Evolutionary conservation across 2,329 filamentous ascomycete genomes (phyloP).

Genomic region (Rhinocladiella mackenziei): DNA sequence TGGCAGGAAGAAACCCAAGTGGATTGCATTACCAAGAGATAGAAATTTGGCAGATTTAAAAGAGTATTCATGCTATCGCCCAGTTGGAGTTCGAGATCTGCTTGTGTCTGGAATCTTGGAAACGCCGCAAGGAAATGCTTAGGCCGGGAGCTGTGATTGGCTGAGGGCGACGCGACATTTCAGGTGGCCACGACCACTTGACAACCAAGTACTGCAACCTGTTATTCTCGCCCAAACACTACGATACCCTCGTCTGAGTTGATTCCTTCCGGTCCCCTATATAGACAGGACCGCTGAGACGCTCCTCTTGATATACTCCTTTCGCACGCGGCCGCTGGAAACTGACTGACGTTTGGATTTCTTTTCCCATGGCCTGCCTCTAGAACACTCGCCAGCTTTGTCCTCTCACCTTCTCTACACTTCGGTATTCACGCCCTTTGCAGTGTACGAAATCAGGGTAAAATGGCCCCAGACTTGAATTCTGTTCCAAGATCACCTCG

Average conservation of each 20-base stretch:
- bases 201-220: too few relatives aligned
- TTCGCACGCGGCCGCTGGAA: too few relatives aligned
- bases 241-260: not conserved
- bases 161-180: conserved; percentile 18
- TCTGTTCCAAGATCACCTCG: conserved; percentile 39
- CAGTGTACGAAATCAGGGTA: not conserved
- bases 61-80: too few relatives aligned
- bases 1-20: conserved; percentile 7
- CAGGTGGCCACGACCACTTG: too few relatives aligned
- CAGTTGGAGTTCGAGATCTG: too few relatives aligned
- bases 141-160: conserved; percentile 13
- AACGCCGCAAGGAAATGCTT: not conserved
- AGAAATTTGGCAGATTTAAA: conserved; percentile 8
- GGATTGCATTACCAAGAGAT: conserved; percentile 9
- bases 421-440: not conserved
- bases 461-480: conserved; percentile 50
- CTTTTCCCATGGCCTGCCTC: too few relatives aligned
- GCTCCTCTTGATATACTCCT: too few relatives aligned
- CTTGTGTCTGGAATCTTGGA: not conserved
- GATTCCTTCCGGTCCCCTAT: too few relatives aligned
- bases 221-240: not conserved
- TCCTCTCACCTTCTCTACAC: not conserved
- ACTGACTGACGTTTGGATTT: too few relatives aligned
- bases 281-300: too few relatives aligned
- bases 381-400: too few relatives aligned